Percentiles rank a stretch among this genome's conserved stretches.
Evolutionary conservation across 1,139 yeast genomes (phyloP).

Genomic region (Lodderomyces beijingensis): DNA sequence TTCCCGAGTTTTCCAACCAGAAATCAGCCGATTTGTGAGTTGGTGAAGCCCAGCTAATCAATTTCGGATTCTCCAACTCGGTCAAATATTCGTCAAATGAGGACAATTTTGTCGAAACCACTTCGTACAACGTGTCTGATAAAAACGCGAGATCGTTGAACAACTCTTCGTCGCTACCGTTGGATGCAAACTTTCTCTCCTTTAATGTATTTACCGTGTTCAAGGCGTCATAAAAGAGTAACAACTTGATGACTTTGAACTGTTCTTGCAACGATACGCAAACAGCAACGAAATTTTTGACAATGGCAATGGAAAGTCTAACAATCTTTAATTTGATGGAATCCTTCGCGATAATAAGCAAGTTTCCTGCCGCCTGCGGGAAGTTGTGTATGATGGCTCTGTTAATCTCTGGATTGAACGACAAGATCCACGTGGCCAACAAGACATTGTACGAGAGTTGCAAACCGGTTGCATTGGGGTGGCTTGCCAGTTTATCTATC

Average conservation of each 20-base stretch:
- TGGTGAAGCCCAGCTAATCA: constrained; percentile 82
- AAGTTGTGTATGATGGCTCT: constrained; percentile 51
- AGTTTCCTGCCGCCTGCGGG: constrained; percentile 54
- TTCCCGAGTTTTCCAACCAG: constrained; percentile 78
- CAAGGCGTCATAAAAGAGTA: constrained; percentile 75
- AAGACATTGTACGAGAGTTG: constrained; percentile 83
- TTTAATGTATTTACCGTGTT: constrained; percentile 63
- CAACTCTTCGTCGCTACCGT: constrained; percentile 76
- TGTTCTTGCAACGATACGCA: constrained; percentile 27
- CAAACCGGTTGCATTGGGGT: constrained; percentile 55
- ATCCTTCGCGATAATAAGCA: constrained; percentile 52
- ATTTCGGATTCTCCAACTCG: constrained; percentile 74
- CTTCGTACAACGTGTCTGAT: constrained; percentile 57
- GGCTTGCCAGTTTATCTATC: constrained; percentile 29
- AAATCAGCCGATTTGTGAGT: constrained; percentile 85
- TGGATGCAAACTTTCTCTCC: constrained; percentile 80
- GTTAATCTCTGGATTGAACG: constrained; percentile 62
- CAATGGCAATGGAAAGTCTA: constrained; percentile 70
- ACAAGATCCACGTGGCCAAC: constrained; percentile 77
- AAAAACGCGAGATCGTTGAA: constrained; percentile 64
- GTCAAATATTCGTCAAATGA: constrained; percentile 90
- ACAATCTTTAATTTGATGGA: constrained; percentile 91
- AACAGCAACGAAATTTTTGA: constrained; percentile 54
- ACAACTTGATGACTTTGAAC: constrained; percentile 58
- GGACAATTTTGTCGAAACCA: constrained; percentile 68